Conservation (phyloP, 805 yeast species). For the Saccharomycopsis microspora region DNA sequence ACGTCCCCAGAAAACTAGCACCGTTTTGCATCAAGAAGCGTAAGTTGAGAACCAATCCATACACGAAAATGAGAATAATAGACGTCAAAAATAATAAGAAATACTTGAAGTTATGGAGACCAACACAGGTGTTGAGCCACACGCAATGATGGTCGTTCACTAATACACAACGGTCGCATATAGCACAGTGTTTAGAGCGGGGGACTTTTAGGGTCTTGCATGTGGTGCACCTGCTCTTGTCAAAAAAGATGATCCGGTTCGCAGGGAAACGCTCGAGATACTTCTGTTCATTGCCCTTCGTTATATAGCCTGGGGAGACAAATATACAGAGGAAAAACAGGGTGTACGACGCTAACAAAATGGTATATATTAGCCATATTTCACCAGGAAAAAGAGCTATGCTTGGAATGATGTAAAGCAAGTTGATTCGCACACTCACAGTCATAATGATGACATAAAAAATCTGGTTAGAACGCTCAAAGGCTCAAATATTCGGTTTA, state of each 20-base stretch:
- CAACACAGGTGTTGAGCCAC: slow-evolving; percentile 69
- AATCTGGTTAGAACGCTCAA: not conserved
- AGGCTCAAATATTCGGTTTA: no score
- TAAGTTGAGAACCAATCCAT: slow-evolving; percentile 27
- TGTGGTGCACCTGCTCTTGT: slow-evolving; percentile 37
- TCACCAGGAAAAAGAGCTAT: not conserved
- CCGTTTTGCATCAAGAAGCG: slow-evolving; percentile 4
- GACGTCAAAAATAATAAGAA: slow-evolving; percentile 44
- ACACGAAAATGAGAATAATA: slow-evolving; percentile 33
- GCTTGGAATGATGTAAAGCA: slow-evolving; percentile 5
- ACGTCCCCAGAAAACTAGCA: not conserved
- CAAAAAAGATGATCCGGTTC: slow-evolving; percentile 45
- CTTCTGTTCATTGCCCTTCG: not conserved
- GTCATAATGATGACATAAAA: slow-evolving; percentile 8
- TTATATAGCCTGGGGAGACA: not conserved
- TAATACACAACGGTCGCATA: slow-evolving; percentile 52
- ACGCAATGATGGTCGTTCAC: slow-evolving; percentile 67
- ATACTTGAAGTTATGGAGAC: slow-evolving; percentile 49
- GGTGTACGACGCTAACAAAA: slow-evolving; percentile 1
- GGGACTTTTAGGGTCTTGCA: slow-evolving; percentile 60
- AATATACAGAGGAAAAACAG: slow-evolving; percentile 7
- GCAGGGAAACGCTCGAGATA: slow-evolving; percentile 21
- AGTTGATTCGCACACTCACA: slow-evolving; percentile 7
- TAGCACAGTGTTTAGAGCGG: slow-evolving; percentile 63
- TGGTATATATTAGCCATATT: slow-evolving; percentile 5